Evolutionary conservation across 2,329 filamentous ascomycete genomes (phyloP).

Genomic region (Trichophyton simii): DNA sequence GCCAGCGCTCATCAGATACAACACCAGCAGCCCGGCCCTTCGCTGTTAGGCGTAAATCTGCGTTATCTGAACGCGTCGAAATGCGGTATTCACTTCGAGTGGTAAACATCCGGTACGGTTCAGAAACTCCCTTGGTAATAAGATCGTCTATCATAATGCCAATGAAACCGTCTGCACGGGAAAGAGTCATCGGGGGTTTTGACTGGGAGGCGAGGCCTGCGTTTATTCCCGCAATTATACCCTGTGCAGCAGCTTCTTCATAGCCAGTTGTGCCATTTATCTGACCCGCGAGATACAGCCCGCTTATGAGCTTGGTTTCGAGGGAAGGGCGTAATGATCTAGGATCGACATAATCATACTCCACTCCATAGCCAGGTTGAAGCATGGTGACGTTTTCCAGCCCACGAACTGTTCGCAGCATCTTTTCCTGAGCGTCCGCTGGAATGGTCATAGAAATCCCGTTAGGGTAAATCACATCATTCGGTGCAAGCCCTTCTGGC

Average conservation of each 20-base stretch:
- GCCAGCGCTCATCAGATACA: slow-evolving; percentile 69
- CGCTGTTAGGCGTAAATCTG: slow-evolving; percentile 71
- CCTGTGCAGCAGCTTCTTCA: slow-evolving; percentile 91
- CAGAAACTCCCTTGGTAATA: slow-evolving; percentile 88
- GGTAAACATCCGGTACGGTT: slow-evolving; percentile 98
- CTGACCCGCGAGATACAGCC: slow-evolving; percentile 85
- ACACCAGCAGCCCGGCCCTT: slow-evolving; percentile 66
- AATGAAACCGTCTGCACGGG: slow-evolving; percentile 83
- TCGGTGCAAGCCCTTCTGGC: slow-evolving; percentile 78
- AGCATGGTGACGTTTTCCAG: slow-evolving; percentile 84
- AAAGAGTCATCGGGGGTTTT: slow-evolving; percentile 54
- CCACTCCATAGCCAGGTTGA: slow-evolving; percentile 90
- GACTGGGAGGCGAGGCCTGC: slow-evolving; percentile 67
- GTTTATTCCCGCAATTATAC: slow-evolving; percentile 84
- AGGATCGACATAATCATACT: slow-evolving; percentile 97
- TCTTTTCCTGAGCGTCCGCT: slow-evolving; percentile 67
- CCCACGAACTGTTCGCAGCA: slow-evolving; percentile 77
- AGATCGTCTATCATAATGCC: slow-evolving; percentile 98
- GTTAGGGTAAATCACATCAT: slow-evolving; percentile 85
- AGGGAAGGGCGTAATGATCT: slow-evolving; percentile 75
- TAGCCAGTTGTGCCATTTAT: slow-evolving; percentile 98
- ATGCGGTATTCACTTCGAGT: slow-evolving; percentile 91
- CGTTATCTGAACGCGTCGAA: slow-evolving; percentile 84
- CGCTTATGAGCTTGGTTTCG: slow-evolving; percentile 82
- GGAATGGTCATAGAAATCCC: slow-evolving; percentile 96